Base-by-base conservation (phyloP, 306 rosid genomes). In the Ziziphus jujuba region DNA sequence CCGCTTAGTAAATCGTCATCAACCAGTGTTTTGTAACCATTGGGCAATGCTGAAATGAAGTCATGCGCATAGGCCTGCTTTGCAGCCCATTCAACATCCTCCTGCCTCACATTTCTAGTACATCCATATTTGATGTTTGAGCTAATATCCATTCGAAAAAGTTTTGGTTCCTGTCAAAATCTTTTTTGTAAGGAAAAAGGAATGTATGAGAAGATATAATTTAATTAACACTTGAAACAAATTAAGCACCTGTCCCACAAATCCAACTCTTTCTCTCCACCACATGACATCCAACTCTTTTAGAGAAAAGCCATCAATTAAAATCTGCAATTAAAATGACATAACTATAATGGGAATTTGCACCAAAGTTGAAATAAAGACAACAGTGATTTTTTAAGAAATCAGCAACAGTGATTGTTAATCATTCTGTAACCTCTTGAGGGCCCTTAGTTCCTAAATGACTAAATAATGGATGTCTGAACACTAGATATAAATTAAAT, bases 241-340 rank as follows among this genome's bases (percentile, higher is more conserved):
- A 49, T 20, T 66, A 72, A 28, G 66, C 75, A 93, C 98, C 98
- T 93, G 97, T 62, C 98, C 98, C 43, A 93, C 98, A 73, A 19
- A 90, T 80, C 98, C 98, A 24, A 90, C 74, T 77, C 87, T 88
- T 75, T 86, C 95, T 76, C 98, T 90, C 98, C 96, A 93, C 98
- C 98, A 93, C 74, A 12, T 58, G 76, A 88, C 48, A 49, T 93
- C 96, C 77, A 93, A 81, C 66, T 86, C 91, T 81, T 75, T 78
- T 56, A 90, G 79, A 59, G 96, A 85, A 69, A 51, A 60, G 28
- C 89, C 96, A 55, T 93, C 98, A 70, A 93, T 72, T 78, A 88
- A 85, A 71, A 93, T 85, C 96, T 90, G 97, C 74, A 81, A 65
- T 74, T 49, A 69, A 70, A 61, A 56, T 56, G 51, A 17, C 16